phyloP scores from a whole-genome alignment of 192 early-diverging fungal genomes.

The Coemansia sp. region DNA sequence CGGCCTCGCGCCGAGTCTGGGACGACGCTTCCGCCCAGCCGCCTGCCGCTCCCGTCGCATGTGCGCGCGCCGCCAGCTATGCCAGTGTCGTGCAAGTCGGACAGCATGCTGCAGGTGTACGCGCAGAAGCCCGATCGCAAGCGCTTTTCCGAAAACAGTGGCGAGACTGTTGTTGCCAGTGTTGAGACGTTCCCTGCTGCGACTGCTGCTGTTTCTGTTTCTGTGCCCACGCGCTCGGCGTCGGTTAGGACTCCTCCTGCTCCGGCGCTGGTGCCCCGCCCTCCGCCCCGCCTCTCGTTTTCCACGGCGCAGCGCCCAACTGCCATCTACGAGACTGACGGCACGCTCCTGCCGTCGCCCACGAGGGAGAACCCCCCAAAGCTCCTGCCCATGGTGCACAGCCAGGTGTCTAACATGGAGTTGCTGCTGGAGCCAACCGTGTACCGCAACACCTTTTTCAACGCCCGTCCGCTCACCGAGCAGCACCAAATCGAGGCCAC shows the following conservation, averaged over 20 bases:
- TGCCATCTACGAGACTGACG: slow-evolving; percentile 30
- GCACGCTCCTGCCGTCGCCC: slow-evolving; percentile 20
- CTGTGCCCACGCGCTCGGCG: slow-evolving; percentile 9
- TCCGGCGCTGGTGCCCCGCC: slow-evolving; percentile 1
- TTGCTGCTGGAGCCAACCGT: slow-evolving; percentile 29
- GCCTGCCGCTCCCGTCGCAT: background rate
- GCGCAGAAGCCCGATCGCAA: slow-evolving; percentile 13
- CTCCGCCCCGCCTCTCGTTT: slow-evolving; percentile 21
- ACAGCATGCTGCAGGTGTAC: slow-evolving; percentile 13
- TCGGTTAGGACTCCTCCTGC: background rate
- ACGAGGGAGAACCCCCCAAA: slow-evolving; percentile 28
- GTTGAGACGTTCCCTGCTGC: slow-evolving; percentile 4
- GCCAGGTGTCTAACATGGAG: slow-evolving; percentile 13
- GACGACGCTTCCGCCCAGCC: background rate
- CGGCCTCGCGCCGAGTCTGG: background rate
- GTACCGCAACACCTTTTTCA: slow-evolving; percentile 50
- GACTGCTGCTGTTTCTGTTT: no score
- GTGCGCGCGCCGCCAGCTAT: background rate
- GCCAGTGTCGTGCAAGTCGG: slow-evolving; percentile 1
- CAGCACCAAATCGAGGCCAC: slow-evolving; percentile 19
- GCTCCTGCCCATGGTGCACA: slow-evolving; percentile 28
- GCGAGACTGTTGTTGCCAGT: slow-evolving; percentile 37
- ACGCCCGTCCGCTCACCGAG: slow-evolving; percentile 27
- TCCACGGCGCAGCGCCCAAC: slow-evolving; percentile 14
- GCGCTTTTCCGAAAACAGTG: slow-evolving; percentile 57